Base-by-base conservation (phyloP, 805 yeast species). In the Lipomyces sp. region DNA sequence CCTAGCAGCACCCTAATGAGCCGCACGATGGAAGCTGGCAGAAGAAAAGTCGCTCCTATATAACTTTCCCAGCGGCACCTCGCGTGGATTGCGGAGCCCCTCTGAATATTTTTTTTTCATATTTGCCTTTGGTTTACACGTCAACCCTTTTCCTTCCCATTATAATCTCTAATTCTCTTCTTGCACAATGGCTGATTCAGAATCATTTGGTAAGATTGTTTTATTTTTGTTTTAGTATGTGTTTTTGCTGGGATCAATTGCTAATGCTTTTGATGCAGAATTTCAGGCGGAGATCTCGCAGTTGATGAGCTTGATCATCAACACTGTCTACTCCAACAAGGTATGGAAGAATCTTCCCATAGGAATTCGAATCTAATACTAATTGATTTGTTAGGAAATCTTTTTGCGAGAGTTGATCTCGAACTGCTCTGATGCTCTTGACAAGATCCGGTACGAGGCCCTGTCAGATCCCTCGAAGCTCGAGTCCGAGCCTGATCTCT, bases 271-370 rank as follows among this genome's bases (percentile, higher is more conserved):
- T 42, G 3, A 15, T 63, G 29, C 34, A 64, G 70, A 68, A 60
- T 95, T 95, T 84, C 97, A 96, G 83, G 99, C 99, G 87, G 99
- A 95, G 92, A 95, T 95, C 83, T 92, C 98, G 89, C 99, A 95
- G 96, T 87, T 95, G 88, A 90, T 95, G 98, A 92, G 98, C 82
- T 88, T 95, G 87, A 92, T 95, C 92, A 95, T 95, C 85, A 95
- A 95, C 92, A 95, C 99, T 65, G 99, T 95, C 77, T 95, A 95
- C 84, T 95, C 99, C 63, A 95, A 95, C 89, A 95, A 95, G 86
- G 68, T 65, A 57, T 24, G 64, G 35, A 51, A 53, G 1, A 5
- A 4, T 54, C 24, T 8, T 29, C 34, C 24, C 18, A 30, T 32
- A 11, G 4, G 24, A 3, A 24, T 1, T n/a, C n/a, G 18, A 59